phyloP scores from a whole-genome alignment of 1,284 basidiomycete species.

The Filobasidium uniguttulatum region DNA sequence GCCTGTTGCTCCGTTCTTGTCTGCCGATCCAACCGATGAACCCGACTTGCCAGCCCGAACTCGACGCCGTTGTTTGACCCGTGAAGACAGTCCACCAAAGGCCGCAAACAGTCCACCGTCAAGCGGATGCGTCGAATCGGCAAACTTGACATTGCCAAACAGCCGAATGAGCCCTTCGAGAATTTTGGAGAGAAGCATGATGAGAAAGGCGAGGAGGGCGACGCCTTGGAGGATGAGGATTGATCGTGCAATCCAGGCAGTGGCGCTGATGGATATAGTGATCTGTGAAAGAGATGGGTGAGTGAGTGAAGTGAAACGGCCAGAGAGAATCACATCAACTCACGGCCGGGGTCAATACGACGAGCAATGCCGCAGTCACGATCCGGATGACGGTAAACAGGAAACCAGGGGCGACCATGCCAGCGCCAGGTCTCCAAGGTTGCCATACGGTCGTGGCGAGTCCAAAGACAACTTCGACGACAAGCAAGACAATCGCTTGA shows the following conservation, averaged over 20 bases:
- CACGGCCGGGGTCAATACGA: constrained; percentile 76
- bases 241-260: constrained; percentile 85
- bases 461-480: constrained; percentile 68
- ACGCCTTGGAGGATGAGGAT: constrained; percentile 75
- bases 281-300: constrained; percentile 44
- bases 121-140: constrained; percentile 61
- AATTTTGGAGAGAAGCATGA: constrained; percentile 74
- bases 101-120: constrained; percentile 78
- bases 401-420: constrained; percentile 88
- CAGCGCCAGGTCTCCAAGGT: constrained; percentile 89
- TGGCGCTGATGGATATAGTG: constrained; percentile 57
- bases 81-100: constrained; percentile 56
- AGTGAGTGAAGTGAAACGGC: neutral
- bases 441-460: constrained; percentile 82
- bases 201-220: constrained; percentile 61
- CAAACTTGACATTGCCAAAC: constrained; percentile 66
- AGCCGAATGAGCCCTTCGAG: constrained; percentile 68
- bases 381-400: constrained; percentile 80
- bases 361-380: constrained; percentile 71
- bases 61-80: constrained; percentile 44
- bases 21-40: too few species aligned
- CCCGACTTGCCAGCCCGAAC: constrained; percentile 28
- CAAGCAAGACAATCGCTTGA: constrained; percentile 75
- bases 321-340: constrained; percentile 30
- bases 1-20: too few species aligned